A percentile compares a stretch with the other conserved stretches of the same genome.
Evolutionary conservation across 2,329 filamentous ascomycete genomes (phyloP).

Genomic region (Achaetomium macrosporum): DNA sequence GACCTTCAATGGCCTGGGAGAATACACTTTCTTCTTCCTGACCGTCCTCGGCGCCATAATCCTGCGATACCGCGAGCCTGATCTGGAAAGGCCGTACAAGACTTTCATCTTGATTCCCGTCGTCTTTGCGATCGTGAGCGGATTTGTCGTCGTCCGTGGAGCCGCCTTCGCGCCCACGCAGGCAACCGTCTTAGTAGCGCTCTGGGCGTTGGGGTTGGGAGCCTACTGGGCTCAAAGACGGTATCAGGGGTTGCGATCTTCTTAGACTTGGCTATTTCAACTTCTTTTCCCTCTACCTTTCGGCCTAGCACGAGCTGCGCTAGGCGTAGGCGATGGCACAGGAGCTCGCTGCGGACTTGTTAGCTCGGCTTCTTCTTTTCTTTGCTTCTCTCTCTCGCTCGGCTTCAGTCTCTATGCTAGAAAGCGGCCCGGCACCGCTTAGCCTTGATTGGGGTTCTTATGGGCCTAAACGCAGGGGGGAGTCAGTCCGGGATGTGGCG

Average conservation of each 20-base stretch:
- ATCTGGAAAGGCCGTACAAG: slow-evolving; percentile 50
- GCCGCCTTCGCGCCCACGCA: slow-evolving; percentile 53
- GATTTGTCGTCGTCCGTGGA: slow-evolving; percentile 53
- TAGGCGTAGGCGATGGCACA: too few relatives aligned
- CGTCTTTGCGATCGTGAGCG: slow-evolving; percentile 52
- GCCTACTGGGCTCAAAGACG: slow-evolving; percentile 32
- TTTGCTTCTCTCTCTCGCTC: too few relatives aligned
- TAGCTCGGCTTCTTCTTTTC: too few relatives aligned
- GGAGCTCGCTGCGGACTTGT: too few relatives aligned
- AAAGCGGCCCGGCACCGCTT: too few relatives aligned
- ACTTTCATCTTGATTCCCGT: slow-evolving; percentile 45
- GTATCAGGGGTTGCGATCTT: neutral
- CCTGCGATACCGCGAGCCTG: slow-evolving; percentile 51
- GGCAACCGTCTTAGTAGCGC: slow-evolving; percentile 43
- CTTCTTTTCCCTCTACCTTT: too few relatives aligned
- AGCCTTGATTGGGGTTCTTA: too few relatives aligned
- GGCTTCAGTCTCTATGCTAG: too few relatives aligned
- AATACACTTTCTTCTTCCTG: slow-evolving; percentile 60
- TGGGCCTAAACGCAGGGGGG: too few relatives aligned
- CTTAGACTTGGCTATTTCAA: too few relatives aligned
- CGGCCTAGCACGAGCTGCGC: too few relatives aligned
- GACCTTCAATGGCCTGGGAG: slow-evolving; percentile 54
- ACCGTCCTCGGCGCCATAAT: slow-evolving; percentile 54
- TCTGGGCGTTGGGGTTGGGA: slow-evolving; percentile 45
- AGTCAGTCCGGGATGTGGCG: too few relatives aligned